These are phyloP conservation scores for Raffaelea albimanens DNA, from an alignment of 2,329 filamentous ascomycete species.

Conservation along the genomic window DNA sequence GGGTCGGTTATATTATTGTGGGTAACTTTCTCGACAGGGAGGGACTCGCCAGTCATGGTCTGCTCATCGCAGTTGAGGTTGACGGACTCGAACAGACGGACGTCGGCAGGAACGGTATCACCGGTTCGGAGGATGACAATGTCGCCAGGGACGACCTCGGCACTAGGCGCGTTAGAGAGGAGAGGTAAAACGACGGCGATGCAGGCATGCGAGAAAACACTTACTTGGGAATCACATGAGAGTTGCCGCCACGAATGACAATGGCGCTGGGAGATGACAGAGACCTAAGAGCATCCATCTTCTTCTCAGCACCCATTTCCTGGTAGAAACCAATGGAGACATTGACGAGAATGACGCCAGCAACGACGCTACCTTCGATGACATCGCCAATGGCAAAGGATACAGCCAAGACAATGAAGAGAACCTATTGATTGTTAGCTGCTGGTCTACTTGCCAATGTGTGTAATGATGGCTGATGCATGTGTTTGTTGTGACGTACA, in stretches of 20 bases:
- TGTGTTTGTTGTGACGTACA: slow-evolving; percentile 27
- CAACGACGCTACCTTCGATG: slow-evolving; percentile 24
- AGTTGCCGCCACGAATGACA: slow-evolving; percentile 51
- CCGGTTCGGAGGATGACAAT: slow-evolving; percentile 59
- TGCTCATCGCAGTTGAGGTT: slow-evolving; percentile 74
- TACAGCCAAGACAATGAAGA: slow-evolving; percentile 67
- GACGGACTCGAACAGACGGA: slow-evolving; percentile 62
- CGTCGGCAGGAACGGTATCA: slow-evolving; percentile 65
- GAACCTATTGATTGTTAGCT: slow-evolving; percentile 44
- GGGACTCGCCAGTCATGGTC: slow-evolving; percentile 66
- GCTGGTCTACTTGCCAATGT: not conserved
- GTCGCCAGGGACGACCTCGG: slow-evolving; percentile 63
- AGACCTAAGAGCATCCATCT: slow-evolving; percentile 54
- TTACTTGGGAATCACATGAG: slow-evolving; percentile 47
- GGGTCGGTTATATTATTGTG: slow-evolving; percentile 36
- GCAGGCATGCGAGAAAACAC: slow-evolving; percentile 16
- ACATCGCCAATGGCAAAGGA: slow-evolving; percentile 53
- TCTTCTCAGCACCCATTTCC: slow-evolving; percentile 56
- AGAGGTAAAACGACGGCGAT: too few species aligned
- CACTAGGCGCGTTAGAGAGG: slow-evolving; percentile 27
- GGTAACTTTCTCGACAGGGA: slow-evolving; percentile 58
- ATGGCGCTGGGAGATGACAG: slow-evolving; percentile 54
- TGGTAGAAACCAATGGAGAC: slow-evolving; percentile 59
- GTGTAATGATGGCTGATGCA: too few species aligned
- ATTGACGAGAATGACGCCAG: slow-evolving; percentile 44